These are phyloP conservation scores for Trichophyton simii DNA, from an alignment of 2,329 filamentous ascomycete species.

Conservation along the genomic window DNA sequence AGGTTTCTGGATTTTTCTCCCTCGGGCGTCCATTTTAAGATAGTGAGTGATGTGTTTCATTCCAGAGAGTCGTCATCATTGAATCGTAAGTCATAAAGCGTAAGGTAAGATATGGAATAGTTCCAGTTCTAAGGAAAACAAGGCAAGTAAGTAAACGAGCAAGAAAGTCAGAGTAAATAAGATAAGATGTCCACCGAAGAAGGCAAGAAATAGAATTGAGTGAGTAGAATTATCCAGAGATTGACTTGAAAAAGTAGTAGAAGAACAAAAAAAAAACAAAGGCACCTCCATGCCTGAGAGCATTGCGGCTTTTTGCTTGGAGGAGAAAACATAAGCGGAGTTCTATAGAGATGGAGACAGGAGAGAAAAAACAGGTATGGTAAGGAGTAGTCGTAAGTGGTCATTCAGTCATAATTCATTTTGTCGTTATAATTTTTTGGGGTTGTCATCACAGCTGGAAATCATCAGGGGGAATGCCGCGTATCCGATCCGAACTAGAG, in stretches of 20 bases:
- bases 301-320: neutral
- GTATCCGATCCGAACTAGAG: neutral
- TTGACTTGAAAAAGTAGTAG: neutral
- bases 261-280: neutral
- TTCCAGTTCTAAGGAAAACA: neutral
- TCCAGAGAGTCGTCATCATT: slow-evolving; percentile 1
- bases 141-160: neutral
- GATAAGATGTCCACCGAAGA: neutral
- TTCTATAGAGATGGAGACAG: neutral
- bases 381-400: neutral
- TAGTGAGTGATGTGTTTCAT: neutral
- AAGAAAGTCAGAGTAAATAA: neutral
- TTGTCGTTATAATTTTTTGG: neutral
- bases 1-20: neutral
- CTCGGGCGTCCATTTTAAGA: neutral
- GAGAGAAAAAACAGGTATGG: neutral
- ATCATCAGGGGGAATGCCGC: neutral
- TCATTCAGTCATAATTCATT: neutral
- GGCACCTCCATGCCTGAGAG: neutral
- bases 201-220: neutral
- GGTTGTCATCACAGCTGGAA: neutral
- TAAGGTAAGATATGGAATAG: neutral
- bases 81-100: neutral
- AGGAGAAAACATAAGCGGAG: neutral
- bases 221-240: neutral